Evolutionary conservation across 2,329 filamentous ascomycete species (phyloP), one percentile per base, ranked within the genome.

Genomic region (Talaromyces sp.): DNA sequence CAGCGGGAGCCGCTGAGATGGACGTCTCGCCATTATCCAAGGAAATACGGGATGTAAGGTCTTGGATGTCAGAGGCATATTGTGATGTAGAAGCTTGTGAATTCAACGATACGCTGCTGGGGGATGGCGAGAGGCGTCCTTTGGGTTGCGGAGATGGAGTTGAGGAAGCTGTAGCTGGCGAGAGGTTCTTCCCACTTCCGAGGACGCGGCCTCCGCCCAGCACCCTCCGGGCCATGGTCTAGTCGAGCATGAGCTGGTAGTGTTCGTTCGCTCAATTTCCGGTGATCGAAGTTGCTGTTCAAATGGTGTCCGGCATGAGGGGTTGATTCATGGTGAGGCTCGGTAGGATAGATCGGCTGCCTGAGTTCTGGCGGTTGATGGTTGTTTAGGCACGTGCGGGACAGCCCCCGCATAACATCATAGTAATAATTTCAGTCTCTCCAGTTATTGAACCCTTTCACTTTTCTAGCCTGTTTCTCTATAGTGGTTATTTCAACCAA

Each of bases 121-220:
- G 80, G 54, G 84, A 84, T 33, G 84, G 84, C 61, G 84, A 86
- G 51, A 86, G 75, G 61, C 70, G 70, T 60, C 72, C 71, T 57
- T 74, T 73, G 61, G 69, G 67, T 57, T 73, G 71, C 65, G 75
- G 72, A 63, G 72, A 68, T 55, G 73, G 68, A 57, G 76, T 73
- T 63, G 77, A 73, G 60, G 75, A 70, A 63, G 82, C 78, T 67
- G 75, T 70, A 63, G 82, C 78, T 67, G 90, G 88, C 65, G 87
- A 88, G 67, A 96, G 84, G 68, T 88, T 86, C 75, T 88, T 91
- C 68, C 90, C 91, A 77, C 83, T 95, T 69, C 93, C 93, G 67
- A 97, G 80, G 70, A 97, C 87, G 78, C 93, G 86, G 73, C 93
- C 93, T 76, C 93, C 92, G 75, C 93, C 93, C 73, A 97, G 83